Evolutionary conservation across 441 rosid species (phyloP).

Genomic region (Adansonia gregorii): DNA sequence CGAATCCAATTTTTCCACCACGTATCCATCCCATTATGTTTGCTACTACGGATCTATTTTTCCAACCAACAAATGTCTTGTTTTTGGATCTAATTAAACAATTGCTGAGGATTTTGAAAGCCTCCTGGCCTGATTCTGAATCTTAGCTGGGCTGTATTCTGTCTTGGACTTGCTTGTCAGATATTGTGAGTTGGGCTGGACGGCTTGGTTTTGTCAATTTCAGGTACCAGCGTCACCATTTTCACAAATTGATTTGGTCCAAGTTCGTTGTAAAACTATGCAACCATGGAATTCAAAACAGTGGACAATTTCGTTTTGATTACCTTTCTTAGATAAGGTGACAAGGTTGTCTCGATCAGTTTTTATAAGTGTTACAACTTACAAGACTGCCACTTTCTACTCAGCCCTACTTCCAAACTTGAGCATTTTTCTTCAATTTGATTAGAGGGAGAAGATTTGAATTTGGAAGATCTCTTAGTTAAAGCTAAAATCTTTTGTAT

Average conservation of each 20-base stretch:
- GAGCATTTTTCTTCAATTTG: not conserved
- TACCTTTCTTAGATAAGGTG: not conserved
- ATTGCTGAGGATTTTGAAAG: not conserved
- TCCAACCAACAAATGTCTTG: not conserved
- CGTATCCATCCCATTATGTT: not conserved
- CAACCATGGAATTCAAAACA: not conserved
- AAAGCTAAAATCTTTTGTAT: not conserved
- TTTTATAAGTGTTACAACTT: not conserved
- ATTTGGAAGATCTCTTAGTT: not conserved
- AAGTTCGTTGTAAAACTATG: not conserved
- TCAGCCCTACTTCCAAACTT: not conserved
- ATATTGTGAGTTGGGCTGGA: not conserved
- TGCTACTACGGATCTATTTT: not conserved
- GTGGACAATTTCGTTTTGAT: not conserved
- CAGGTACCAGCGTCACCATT: not conserved
- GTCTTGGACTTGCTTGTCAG: not conserved
- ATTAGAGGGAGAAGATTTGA: slow-evolving; percentile 4
- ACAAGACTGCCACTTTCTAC: not conserved
- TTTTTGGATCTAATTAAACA: not conserved
- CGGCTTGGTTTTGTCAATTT: not conserved
- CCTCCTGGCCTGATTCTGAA: not conserved
- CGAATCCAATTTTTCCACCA: not conserved
- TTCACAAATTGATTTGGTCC: no score
- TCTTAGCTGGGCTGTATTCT: not conserved
- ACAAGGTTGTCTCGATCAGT: not conserved